A percentile compares a stretch with the other conserved stretches of the same genome.
Conservation (phyloP, 257 asterid genomes). For the Solanum clarkiae region DNA sequence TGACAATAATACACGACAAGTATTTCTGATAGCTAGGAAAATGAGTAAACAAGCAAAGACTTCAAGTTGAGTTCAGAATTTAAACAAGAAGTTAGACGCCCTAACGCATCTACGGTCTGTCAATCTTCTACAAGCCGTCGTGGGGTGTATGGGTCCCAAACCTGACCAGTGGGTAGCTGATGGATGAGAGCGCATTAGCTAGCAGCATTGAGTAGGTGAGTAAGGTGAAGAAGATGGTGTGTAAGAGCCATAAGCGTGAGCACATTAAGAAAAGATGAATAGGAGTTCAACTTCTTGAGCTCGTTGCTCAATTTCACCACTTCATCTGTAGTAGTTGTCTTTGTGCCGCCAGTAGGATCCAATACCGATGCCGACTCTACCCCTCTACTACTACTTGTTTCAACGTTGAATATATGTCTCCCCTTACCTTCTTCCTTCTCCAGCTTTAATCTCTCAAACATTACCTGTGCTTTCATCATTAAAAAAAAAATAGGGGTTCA, state of each 20-base stretch:
- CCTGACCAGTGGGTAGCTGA: no score
- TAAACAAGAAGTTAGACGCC: no score
- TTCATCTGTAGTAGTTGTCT: not conserved
- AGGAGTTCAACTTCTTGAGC: constrained; percentile 38
- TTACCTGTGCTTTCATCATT: constrained; percentile 20
- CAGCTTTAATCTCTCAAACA: constrained; percentile 55
- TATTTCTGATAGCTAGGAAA: no score
- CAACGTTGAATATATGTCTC: not conserved
- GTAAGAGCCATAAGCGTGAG: constrained; percentile 39
- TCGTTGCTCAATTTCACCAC: constrained; percentile 14
- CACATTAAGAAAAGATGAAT: constrained; percentile 60
- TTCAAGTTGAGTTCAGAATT: no score
- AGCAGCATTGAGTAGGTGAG: constrained; percentile 1
- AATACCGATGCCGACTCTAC: constrained; percentile 7
- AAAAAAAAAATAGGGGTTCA: no score
- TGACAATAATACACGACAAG: no score
- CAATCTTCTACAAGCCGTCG: no score
- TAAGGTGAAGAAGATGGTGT: constrained; percentile 46
- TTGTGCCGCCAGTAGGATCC: not conserved
- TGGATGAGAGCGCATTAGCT: no score
- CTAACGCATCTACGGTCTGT: no score
- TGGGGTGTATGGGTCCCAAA: no score
- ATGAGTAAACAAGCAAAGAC: no score
- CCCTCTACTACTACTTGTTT: not conserved
- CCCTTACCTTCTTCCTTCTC: constrained; percentile 65